Base-by-base conservation (phyloP, 495 filamentous ascomycete genomes). In the Thermochaetoides thermophila region DNA sequence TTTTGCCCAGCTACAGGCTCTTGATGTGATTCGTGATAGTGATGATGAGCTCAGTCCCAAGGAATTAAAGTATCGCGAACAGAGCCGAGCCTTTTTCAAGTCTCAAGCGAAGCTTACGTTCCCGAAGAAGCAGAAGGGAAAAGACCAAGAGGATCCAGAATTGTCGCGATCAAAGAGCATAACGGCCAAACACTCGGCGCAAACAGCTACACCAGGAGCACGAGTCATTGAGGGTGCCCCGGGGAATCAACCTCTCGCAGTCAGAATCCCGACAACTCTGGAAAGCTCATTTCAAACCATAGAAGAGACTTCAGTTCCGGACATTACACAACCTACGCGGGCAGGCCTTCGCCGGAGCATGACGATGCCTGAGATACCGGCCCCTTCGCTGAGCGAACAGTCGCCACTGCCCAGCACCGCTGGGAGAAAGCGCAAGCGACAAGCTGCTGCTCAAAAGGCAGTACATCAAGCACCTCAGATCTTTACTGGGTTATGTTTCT, bases 401-500 rank as follows among this genome's bases (percentile, higher is more conserved):
- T 50, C 51, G 2, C 39, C 49, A 5, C 53, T 49, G 0, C 26
- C 39, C 5, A 25, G 8, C n/a, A 32, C 45, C 12, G 31, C 27
- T 10, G 45, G 50, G 44, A 52, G 46, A 29, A 76, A 76, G 42
- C 54, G 71, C 31, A 78, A 74, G 44, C 52, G 52, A 47, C 48
- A 35, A 31, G 49, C 32, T 7, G 34, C 45, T 2, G 18, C 44
- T 4, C n/a, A n/a, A n/a, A 46, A 64, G 53, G 22, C 29, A 57
- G 3, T 73, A 1, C 71, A 78, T 2, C 73, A 77, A 35, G 49
- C 60, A 4, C 59, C 71, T 35, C 68, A 73, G 43, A 70, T 86
- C 8, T 79, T 91, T 53, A 71, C 65, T 29, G 68, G 60, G 0
- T 49, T 81, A 11, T 56, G 53, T 0, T 82, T 87, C 43, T 84